Evolutionary conservation across 495 filamentous ascomycete genomes (phyloP), one percentile per base, ranked within the genome.

Genomic region (Staphylotrichum longicolle): DNA sequence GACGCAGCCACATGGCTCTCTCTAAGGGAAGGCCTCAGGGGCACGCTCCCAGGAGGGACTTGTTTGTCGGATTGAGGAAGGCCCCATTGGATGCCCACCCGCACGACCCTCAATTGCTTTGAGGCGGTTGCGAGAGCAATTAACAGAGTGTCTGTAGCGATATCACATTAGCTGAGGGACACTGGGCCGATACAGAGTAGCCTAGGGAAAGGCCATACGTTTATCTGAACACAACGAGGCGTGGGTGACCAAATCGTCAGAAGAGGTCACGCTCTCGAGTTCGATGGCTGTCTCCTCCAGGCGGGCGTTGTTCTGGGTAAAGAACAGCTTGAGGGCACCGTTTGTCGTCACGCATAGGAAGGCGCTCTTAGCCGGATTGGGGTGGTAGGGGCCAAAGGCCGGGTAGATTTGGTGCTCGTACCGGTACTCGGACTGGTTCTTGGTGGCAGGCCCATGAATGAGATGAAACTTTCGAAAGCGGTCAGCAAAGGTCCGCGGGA

Each of bases 201-300:
- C 55, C 57, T 27, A 10, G 39, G 46, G 40, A 47, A 14, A 30
- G 57, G 72, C 63, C 51, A 15, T 76, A 88, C 85, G 81, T 73
- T 81, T 87, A 47, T 93, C 90, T 10, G 86, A 83, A 60, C 87
- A 87, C 58, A 94, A 77, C 12, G 91, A 82, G 3, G 91, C 90
- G 75, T 96, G 91, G 4, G 90, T 91, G 40, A 95, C 79, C 14
- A 89, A 66, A 52, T 91, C 85, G 53, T 88, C 83, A 10, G 85
- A 86, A 10, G 84, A 83, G 10, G 81, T 80, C 35, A 88, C 80
- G 63, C 82, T 87, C 64, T 93, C 90, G 40, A 94, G 67, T 59
- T 91, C 86, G 3, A 85, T 74, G 11, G 80, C 81, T 3, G 84
- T 81, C 64, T 91, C 87, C 49, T 85, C 81, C 78, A 88, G 86